Evolutionary conservation across 768 basidiomycete genomes (phyloP).

Genomic region (Phallus indusiatus): DNA sequence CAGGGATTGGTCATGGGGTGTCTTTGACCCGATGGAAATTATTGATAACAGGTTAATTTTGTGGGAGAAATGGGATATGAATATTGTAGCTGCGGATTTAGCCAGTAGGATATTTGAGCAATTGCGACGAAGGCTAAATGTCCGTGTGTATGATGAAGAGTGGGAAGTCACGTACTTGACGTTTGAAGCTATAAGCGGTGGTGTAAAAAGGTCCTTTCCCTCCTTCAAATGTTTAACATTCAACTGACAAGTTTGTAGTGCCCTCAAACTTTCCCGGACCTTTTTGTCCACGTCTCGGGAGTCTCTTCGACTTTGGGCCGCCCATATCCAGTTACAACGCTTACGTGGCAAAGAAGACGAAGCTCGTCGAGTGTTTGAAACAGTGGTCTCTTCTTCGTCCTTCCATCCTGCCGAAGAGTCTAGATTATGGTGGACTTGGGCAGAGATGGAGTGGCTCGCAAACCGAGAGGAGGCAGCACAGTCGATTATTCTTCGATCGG

Average conservation of each 20-base stretch:
- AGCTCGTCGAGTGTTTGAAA: constrained; percentile 71
- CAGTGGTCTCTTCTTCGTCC: constrained; percentile 44
- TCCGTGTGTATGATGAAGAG: constrained; percentile 25
- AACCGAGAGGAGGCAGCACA: constrained; percentile 41
- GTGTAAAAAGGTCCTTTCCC: constrained; percentile 39
- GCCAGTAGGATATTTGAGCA: constrained; percentile 52
- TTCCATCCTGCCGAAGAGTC: constrained; percentile 27
- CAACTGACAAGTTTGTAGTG: constrained; percentile 31
- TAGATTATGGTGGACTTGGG: constrained; percentile 75
- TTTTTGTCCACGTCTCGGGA: constrained; percentile 48
- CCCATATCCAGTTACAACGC: constrained; percentile 67
- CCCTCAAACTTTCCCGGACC: constrained; percentile 56
- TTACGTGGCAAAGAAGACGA: constrained; percentile 55
- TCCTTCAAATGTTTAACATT: background rate
- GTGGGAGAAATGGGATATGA: constrained; percentile 43
- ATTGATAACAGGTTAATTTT: constrained; percentile 29
- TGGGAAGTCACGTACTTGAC: constrained; percentile 63
- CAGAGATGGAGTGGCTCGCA: constrained; percentile 72
- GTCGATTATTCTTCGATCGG: constrained; percentile 44
- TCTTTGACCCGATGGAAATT: constrained; percentile 47
- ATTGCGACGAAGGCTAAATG: constrained; percentile 37
- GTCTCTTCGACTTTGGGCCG: constrained; percentile 59
- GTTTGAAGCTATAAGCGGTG: constrained; percentile 51
- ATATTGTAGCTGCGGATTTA: constrained; percentile 38
- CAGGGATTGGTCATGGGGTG: constrained; percentile 51